phyloP scores from a whole-genome alignment of 805 yeast species.

The Pichia thaimueangensis region DNA sequence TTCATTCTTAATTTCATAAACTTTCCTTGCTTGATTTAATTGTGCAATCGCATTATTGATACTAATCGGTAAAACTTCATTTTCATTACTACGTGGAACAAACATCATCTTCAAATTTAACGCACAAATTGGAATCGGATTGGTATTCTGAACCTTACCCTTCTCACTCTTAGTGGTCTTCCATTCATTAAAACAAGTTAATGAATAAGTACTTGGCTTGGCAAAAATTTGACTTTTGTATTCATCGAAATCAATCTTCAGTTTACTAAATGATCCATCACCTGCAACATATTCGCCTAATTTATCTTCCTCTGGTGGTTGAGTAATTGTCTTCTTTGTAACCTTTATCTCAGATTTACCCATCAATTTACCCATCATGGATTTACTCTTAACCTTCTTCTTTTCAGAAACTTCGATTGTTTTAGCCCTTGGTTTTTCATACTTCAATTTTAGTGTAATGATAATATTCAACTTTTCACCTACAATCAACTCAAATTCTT shows the following conservation, averaged over 20 bases:
- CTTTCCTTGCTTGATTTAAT: conserved; percentile 31
- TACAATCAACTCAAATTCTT: conserved; percentile 75
- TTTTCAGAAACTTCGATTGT: conserved; percentile 54
- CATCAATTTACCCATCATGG: conserved; percentile 27
- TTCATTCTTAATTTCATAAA: conserved; percentile 33
- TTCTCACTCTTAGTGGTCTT: conserved; percentile 32
- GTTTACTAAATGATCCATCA: conserved; percentile 86
- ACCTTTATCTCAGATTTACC: conserved; percentile 38
- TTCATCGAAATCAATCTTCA: conserved; percentile 57
- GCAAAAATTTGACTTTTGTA: conserved; percentile 53
- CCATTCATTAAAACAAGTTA: conserved; percentile 83
- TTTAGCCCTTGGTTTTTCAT: conserved; percentile 43
- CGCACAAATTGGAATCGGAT: conserved; percentile 59
- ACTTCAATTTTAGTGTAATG: conserved; percentile 65
- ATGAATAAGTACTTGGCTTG: conserved; percentile 40
- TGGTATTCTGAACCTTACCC: conserved; percentile 29
- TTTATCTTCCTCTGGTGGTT: conserved; percentile 43
- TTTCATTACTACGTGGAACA: conserved; percentile 53
- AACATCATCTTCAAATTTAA: conserved; percentile 63
- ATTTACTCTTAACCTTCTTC: conserved; percentile 29
- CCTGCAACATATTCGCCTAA: conserved; percentile 64
- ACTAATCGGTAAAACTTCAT: conserved; percentile 66
- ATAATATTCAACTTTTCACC: conserved; percentile 56
- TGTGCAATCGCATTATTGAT: conserved; percentile 47
- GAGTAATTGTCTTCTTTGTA: conserved; percentile 46